Conservation (phyloP, 495 filamentous ascomycete genomes). For the Gamarada debralockiae region DNA sequence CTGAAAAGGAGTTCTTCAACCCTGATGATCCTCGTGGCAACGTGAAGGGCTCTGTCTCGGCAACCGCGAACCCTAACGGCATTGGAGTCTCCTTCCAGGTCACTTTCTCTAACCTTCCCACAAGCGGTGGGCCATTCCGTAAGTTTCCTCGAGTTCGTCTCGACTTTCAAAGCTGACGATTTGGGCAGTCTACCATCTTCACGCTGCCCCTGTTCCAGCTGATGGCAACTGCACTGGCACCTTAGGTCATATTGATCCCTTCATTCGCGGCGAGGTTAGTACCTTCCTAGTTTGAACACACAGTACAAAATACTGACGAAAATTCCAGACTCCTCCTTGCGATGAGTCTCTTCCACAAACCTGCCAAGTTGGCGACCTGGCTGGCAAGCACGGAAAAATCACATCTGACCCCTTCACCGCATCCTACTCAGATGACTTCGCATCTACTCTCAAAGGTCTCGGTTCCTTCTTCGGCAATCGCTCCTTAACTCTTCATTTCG, state of each 20-base stretch:
- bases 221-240: slow-evolving; percentile 78
- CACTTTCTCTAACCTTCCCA: slow-evolving; percentile 62
- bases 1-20: slow-evolving; percentile 43
- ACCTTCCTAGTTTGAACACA: neutral
- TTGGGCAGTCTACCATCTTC: slow-evolving; percentile 73
- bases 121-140: slow-evolving; percentile 66
- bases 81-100: slow-evolving; percentile 60
- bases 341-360: slow-evolving; percentile 55
- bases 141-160: slow-evolving; percentile 31
- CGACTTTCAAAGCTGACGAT: slow-evolving; percentile 8
- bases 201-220: slow-evolving; percentile 65
- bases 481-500: slow-evolving; percentile 71
- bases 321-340: slow-evolving; percentile 57
- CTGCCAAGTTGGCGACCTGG: slow-evolving; percentile 81
- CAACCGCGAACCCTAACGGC: slow-evolving; percentile 49
- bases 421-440: slow-evolving; percentile 63
- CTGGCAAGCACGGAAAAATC: slow-evolving; percentile 76
- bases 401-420: slow-evolving; percentile 39
- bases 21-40: slow-evolving; percentile 44
- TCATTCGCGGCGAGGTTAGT: slow-evolving; percentile 33
- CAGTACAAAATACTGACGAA: neutral
- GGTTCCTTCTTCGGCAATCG: slow-evolving; percentile 75
- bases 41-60: slow-evolving; percentile 58
- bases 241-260: slow-evolving; percentile 60
- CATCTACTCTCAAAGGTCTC: slow-evolving; percentile 52